Evolutionary conservation across 495 filamentous ascomycete genomes (phyloP).

Genomic region (Aspergillus olivimuriae): DNA sequence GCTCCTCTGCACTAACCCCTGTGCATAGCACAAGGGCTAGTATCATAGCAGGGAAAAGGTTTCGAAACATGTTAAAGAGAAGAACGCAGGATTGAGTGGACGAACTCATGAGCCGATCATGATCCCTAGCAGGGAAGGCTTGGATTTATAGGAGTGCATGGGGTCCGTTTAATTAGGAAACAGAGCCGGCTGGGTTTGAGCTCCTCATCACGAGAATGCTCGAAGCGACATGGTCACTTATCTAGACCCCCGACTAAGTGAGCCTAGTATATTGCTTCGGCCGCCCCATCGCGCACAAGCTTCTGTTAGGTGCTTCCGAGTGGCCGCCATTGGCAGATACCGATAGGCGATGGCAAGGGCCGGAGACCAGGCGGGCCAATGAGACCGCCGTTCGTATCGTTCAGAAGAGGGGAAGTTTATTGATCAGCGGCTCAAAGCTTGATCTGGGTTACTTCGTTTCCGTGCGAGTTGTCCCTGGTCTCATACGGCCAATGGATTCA

Average conservation of each 20-base stretch:
- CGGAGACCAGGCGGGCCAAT: not conserved
- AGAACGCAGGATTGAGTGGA: too few relatives aligned
- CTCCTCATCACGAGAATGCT: too few relatives aligned
- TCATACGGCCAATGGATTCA: not conserved
- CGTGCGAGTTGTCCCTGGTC: not conserved
- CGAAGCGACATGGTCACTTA: too few relatives aligned
- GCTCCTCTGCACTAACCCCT: constrained; percentile 21
- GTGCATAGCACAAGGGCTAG: constrained; percentile 23
- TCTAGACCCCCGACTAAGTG: too few relatives aligned
- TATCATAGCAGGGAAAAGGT: constrained; percentile 21
- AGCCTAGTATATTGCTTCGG: too few relatives aligned
- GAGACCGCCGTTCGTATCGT: not conserved
- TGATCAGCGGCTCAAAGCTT: not conserved
- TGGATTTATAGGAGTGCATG: too few relatives aligned
- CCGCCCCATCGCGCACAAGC: too few relatives aligned
- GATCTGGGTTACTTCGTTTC: not conserved
- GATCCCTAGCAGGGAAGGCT: too few relatives aligned
- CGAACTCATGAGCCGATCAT: too few relatives aligned
- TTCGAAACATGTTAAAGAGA: constrained; percentile 23
- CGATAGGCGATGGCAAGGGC: not conserved
- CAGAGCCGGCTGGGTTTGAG: too few relatives aligned
- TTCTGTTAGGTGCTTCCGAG: too few relatives aligned
- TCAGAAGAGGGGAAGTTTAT: not conserved
- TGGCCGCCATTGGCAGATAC: not conserved
- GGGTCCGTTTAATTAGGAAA: too few relatives aligned